phyloP scores from a whole-genome alignment of 1,284 basidiomycete species.

The Boletus austroedulis region DNA sequence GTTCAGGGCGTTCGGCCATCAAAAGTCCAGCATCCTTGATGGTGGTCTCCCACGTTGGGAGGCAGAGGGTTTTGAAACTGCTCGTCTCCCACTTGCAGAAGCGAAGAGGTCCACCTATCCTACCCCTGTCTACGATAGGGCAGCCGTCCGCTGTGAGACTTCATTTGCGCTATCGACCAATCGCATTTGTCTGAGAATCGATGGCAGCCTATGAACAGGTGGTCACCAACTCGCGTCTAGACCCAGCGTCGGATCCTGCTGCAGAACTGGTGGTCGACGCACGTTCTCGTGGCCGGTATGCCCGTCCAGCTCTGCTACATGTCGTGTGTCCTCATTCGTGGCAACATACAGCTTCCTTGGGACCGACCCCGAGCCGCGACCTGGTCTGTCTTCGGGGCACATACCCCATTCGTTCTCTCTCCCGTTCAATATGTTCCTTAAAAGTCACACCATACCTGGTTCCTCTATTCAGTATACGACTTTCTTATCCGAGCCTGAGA shows the following conservation, averaged over 20 bases:
- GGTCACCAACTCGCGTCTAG: constrained; percentile 62
- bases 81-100: constrained; percentile 42
- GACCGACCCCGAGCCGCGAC: constrained; percentile 84
- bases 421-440: constrained; percentile 80
- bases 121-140: constrained; percentile 48
- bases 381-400: constrained; percentile 87
- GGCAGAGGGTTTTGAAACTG: constrained; percentile 64
- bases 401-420: constrained; percentile 86
- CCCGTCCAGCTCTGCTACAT: constrained; percentile 5
- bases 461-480: constrained; percentile 57
- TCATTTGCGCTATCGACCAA: constrained; percentile 22
- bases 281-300: constrained; percentile 72
- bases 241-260: constrained; percentile 42
- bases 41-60: constrained; percentile 88
- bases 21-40: constrained; percentile 81
- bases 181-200: constrained; percentile 18
- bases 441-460: constrained; percentile 45
- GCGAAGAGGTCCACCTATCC: constrained; percentile 46
- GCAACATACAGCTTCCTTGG: constrained; percentile 64
- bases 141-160: constrained; percentile 59
- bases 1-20: constrained; percentile 87
- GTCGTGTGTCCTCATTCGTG: constrained; percentile 7
- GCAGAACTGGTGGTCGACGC: constrained; percentile 86
- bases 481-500: constrained; percentile 53
- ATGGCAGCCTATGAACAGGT: constrained; percentile 79